A percentile compares a stretch with the other conserved stretches of the same genome.
These are phyloP conservation scores for Laguncularia racemosa DNA, from an alignment of 345 rosid genomes.

Conservation along the genomic window DNA sequence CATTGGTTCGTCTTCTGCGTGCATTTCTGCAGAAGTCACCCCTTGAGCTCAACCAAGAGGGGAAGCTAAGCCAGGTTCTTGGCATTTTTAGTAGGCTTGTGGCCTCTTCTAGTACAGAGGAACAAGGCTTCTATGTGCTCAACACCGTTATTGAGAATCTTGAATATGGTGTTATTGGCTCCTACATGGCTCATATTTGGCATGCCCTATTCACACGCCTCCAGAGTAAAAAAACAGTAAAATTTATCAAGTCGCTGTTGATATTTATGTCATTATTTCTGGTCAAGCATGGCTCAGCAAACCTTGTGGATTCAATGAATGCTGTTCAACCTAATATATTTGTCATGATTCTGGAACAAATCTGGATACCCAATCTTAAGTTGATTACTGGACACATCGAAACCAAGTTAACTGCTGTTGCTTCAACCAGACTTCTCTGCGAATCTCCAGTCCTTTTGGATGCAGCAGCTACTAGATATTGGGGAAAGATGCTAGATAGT, in stretches of 20 bases:
- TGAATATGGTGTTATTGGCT: constrained; percentile 50
- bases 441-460: constrained; percentile 66
- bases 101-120: constrained; percentile 66
- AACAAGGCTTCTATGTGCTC: constrained; percentile 90
- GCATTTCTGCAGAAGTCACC: constrained; percentile 96
- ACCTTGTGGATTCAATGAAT: constrained; percentile 71
- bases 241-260: constrained; percentile 69
- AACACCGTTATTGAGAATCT: constrained; percentile 87
- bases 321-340: constrained; percentile 66
- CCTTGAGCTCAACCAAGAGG: constrained; percentile 68
- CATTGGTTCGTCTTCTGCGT: constrained; percentile 96
- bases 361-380: constrained; percentile 87
- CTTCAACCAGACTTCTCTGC: constrained; percentile 72
- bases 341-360: constrained; percentile 55
- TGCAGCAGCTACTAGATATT: constrained; percentile 42
- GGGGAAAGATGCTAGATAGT: constrained; percentile 88
- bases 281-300: constrained; percentile 74
- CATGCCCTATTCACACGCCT: constrained; percentile 62
- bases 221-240: constrained; percentile 51
- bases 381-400: constrained; percentile 70
- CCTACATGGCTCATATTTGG: constrained; percentile 68
- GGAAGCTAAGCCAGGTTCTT: constrained; percentile 65
- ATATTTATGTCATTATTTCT: constrained; percentile 87
- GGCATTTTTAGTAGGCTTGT: constrained; percentile 85
- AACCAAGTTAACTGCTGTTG: constrained; percentile 70